Evolutionary conservation across 768 basidiomycete genomes (phyloP), one percentile per base, ranked within the genome.

Genomic region (Candolleomyces aberdarensis): DNA sequence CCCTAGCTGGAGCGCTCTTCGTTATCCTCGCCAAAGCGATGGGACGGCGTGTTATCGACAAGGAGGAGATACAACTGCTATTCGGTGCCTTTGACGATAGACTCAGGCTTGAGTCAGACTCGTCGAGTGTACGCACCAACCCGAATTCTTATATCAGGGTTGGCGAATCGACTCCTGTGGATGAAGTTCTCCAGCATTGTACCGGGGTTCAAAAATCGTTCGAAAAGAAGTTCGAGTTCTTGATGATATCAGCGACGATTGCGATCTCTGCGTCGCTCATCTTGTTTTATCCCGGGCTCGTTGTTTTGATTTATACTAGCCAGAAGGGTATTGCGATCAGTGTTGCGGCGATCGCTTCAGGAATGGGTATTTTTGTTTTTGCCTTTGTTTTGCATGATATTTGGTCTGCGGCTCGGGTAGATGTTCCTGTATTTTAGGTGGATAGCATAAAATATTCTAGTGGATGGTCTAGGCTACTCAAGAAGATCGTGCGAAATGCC

Each of bases 21-120:
- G 56, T 57, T 15, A 57, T 57, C 29, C 44, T 57, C 3, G 56
- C 56, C 9, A 57, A 57, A 40, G 56, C 44, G 14, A 57, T 57
- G 56, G 56, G 56, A 13, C 20, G 56, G 20, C 43, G 56, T 5
- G 56, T 57, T 6, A 6, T 57, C 22, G 56, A 48, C 47, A 26
- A 40, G 46, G 29, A 47, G 44, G 56, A 57, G 56, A 32, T 49
- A 11, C 19, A 39, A 31, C n/a, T 44, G 15, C 22, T 46, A 20
- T 47, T 39, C 22, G 3, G 14, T 7, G 29, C 26, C 13, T 5
- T n/a, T 8, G 20, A 44, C 14, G 5, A 31, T 54, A 11, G 36
- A 11, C 36, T 11, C 3, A 7, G 36, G 6, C 36, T 36, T 36
- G 36, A 11, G 8, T 6, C 36, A 36, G 36, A 6, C 52, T 19